These are phyloP conservation scores for Pleurotus ostreatus DNA, from an alignment of 768 basidiomycete genomes.

Conservation along the genomic window DNA sequence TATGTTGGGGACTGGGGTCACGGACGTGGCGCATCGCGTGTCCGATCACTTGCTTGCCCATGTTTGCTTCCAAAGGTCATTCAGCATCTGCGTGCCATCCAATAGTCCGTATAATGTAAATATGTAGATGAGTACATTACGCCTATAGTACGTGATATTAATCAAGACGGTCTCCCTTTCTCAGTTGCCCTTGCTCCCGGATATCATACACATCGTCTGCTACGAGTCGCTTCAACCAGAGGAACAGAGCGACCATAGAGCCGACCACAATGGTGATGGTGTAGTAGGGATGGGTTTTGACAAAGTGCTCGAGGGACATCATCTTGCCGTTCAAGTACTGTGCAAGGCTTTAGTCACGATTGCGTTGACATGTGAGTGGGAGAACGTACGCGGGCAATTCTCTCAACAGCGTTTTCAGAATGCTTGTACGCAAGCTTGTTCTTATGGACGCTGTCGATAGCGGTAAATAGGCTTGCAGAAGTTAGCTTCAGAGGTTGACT, in stretches of 20 bases:
- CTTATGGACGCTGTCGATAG: constrained; percentile 61
- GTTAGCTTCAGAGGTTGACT: constrained; percentile 56
- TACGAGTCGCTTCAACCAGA: constrained; percentile 20
- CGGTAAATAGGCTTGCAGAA: constrained; percentile 51
- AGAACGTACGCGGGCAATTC: constrained; percentile 53
- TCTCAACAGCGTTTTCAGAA: constrained; percentile 70
- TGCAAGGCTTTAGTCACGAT: not conserved
- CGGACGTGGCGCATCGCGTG: constrained; percentile 4
- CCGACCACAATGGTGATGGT: constrained; percentile 26
- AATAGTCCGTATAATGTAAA: not conserved
- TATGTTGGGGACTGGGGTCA: not conserved
- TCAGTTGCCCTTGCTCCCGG: constrained; percentile 13
- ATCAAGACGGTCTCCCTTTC: constrained; percentile 18
- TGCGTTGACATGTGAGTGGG: not conserved
- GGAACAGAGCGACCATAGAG: constrained; percentile 25
- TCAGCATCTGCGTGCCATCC: no score
- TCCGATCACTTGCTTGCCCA: constrained; percentile 3
- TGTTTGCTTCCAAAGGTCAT: not conserved
- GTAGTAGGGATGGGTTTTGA: constrained; percentile 30
- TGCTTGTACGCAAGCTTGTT: constrained; percentile 49
- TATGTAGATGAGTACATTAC: not conserved
- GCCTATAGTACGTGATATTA: constrained; percentile 7
- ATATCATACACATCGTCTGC: constrained; percentile 16
- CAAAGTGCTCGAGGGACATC: constrained; percentile 29
- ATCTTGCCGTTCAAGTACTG: constrained; percentile 42